Evolutionary conservation across 257 asterid species (phyloP).

Genomic region (Solanum microdontum): DNA sequence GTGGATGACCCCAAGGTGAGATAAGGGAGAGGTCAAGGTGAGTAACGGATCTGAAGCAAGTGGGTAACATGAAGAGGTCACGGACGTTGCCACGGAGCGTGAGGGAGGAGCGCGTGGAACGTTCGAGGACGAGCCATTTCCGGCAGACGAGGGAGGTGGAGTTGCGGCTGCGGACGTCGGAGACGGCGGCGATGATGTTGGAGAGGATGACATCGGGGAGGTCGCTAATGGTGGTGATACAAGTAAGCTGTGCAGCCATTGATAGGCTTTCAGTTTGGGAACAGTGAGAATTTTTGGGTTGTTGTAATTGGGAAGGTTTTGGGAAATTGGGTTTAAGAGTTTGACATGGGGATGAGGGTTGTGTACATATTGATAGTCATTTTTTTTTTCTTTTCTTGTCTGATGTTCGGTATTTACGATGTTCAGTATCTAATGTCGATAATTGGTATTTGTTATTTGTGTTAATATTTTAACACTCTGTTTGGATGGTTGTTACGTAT

Average conservation of each 20-base stretch:
- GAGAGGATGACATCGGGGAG: constrained; percentile 69
- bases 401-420: no score
- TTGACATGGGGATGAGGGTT: not conserved
- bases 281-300: not conserved
- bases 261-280: not conserved
- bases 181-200: constrained; percentile 55
- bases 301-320: not conserved
- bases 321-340: not conserved
- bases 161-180: constrained; percentile 76
- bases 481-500: no score
- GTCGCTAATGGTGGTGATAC: constrained; percentile 39
- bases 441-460: no score
- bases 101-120: constrained; percentile 61
- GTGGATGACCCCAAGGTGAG: constrained; percentile 87
- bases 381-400: no score
- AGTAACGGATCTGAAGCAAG: constrained; percentile 49
- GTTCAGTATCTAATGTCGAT: fast-evolving
- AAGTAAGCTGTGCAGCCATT: not conserved
- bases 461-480: no score
- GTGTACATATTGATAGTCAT: not conserved
- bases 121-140: constrained; percentile 58
- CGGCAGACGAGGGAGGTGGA: constrained; percentile 57
- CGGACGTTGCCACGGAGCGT: constrained; percentile 81
- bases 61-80: constrained; percentile 49
- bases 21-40: constrained; percentile 70